phyloP scores from a whole-genome alignment of 192 early-diverging fungal genomes.

The Coemansia sp. region DNA sequence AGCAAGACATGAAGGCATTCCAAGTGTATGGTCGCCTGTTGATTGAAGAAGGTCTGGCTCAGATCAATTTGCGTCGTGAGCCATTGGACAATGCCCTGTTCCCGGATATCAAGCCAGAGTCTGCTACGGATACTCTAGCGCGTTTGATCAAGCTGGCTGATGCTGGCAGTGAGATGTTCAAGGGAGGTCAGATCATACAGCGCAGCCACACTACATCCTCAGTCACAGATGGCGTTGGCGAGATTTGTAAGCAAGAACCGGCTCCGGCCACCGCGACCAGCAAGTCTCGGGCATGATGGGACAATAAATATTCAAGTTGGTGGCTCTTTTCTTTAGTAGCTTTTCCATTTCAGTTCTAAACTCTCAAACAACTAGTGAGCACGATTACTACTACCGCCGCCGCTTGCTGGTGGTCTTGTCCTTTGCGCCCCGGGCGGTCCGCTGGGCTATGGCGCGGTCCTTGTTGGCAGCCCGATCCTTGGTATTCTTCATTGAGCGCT shows the following conservation, averaged over 20 bases:
- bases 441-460: slow-evolving; percentile 11
- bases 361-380: neutral
- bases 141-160: slow-evolving; percentile 19
- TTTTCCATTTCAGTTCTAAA: neutral
- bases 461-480: slow-evolving; percentile 14
- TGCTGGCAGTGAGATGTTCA: slow-evolving; percentile 1
- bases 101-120: slow-evolving; percentile 35
- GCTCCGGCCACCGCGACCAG: neutral
- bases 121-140: slow-evolving; percentile 19
- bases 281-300: neutral
- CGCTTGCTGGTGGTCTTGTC: slow-evolving; percentile 6
- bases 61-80: slow-evolving; percentile 35
- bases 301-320: neutral
- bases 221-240: slow-evolving; percentile 35
- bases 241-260: neutral
- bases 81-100: slow-evolving; percentile 44
- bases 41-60: slow-evolving; percentile 51
- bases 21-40: slow-evolving; percentile 42
- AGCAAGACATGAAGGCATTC: slow-evolving; percentile 37
- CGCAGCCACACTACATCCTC: slow-evolving; percentile 22
- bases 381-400: slow-evolving; percentile 2
- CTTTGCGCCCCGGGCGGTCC: slow-evolving; percentile 1
- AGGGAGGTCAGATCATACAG: slow-evolving; percentile 8
- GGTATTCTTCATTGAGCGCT: slow-evolving; percentile 23
- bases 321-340: neutral